Evolutionary conservation across 2,329 filamentous ascomycete genomes (phyloP).

Genomic region (Pseudogymnoascus sp.): DNA sequence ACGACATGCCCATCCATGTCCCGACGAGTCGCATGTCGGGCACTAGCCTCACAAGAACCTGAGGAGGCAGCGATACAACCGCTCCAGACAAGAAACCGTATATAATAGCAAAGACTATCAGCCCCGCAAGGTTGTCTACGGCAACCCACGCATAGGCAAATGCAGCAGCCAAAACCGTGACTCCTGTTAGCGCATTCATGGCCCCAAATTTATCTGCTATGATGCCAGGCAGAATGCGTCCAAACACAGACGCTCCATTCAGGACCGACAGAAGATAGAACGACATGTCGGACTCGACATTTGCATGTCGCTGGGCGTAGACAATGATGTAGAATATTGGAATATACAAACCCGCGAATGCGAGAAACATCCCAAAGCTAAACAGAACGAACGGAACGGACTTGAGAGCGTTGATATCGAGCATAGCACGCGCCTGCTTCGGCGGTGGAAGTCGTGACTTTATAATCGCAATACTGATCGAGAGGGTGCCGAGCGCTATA

Average conservation of each 20-base stretch:
- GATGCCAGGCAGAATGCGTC: conserved; percentile 45
- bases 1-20: conserved; percentile 12
- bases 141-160: conserved; percentile 37
- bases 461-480: conserved; percentile 43
- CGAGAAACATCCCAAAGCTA: neutral
- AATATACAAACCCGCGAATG: neutral
- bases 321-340: conserved; percentile 30
- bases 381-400: neutral
- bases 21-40: conserved; percentile 12
- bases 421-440: neutral
- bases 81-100: conserved; percentile 63
- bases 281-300: conserved; percentile 32
- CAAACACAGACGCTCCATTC: conserved; percentile 43
- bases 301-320: conserved; percentile 35
- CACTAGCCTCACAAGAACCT: conserved; percentile 10
- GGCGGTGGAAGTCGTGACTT: conserved; percentile 38
- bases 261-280: conserved; percentile 45
- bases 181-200: conserved; percentile 44
- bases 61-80: conserved; percentile 52
- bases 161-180: conserved; percentile 36
- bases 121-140: conserved; percentile 41
- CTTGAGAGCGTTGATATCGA: neutral
- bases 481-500: conserved; percentile 44
- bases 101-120: conserved; percentile 54
- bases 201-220: conserved; percentile 44